Conservation (phyloP, 2,329 filamentous ascomycete species). For the Colletotrichum lini region DNA sequence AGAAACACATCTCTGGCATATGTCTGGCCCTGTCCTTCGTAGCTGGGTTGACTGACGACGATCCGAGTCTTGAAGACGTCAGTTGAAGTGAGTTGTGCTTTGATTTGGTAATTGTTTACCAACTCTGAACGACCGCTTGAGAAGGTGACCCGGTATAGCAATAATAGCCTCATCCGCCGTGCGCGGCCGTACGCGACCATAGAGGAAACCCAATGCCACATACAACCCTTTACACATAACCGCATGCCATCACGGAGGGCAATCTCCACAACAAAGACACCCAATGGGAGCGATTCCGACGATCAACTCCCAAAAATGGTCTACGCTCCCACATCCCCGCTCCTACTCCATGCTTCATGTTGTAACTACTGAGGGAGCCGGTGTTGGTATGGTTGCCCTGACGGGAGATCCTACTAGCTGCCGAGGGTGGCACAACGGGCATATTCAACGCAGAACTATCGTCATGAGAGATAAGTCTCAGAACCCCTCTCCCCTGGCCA, state of each 20-base stretch:
- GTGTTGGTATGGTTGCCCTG: background rate
- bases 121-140: too few relatives aligned
- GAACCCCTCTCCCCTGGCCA: background rate
- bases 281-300: background rate
- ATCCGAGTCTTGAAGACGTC: too few relatives aligned
- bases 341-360: background rate
- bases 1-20: background rate
- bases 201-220: too few relatives aligned
- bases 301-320: background rate
- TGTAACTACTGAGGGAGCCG: background rate
- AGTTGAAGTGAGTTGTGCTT: too few relatives aligned
- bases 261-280: conserved; percentile 10
- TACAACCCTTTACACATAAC: background rate
- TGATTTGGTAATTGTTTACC: too few relatives aligned
- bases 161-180: background rate
- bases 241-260: background rate
- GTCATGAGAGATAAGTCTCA: background rate
- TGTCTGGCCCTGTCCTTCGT: too few relatives aligned
- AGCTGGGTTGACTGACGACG: too few relatives aligned
- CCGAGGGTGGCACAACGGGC: background rate
- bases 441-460: background rate
- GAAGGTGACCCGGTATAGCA: too few relatives aligned
- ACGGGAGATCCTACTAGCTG: background rate
- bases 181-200: background rate
- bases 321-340: background rate